Base-by-base conservation (phyloP, 2,329 filamentous ascomycete species). In the Diaporthe sp. region DNA sequence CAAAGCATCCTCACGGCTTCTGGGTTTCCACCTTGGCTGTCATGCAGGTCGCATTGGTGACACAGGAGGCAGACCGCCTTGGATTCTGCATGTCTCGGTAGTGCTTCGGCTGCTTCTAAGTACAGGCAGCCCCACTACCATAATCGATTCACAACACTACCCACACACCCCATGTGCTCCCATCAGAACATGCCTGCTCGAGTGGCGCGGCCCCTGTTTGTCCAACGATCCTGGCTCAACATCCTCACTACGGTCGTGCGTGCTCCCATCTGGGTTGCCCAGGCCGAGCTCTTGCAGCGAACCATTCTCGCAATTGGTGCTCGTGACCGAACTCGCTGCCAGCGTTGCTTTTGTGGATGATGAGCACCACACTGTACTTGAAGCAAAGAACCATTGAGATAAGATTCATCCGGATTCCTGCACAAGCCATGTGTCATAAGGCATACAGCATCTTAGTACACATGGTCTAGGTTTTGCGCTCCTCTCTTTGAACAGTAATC, bases 101-200 rank as follows among this genome's bases (percentile, higher is more conserved):
- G 42, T 66, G 61, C 61, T 51, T 66, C 61, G 61, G 61, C 39
- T 37, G 61, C 30, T 66, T 51, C 30, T 47, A 66, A 66, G 61
- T 30, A 27, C 58, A 42, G 22, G n/a, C 44, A 51, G 22, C 61
- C 61, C 22, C 42, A 50, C 30, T 66, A 17, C 19, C 19, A 17
- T 25, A 25, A 25, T 37, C 30, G 30, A 32, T 9, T 37, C 35
- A 47, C 61, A 35, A 50, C 22, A 50, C 27, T 32, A 50, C 44
- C 51, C 8, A 37, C 32, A 51, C 63, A n/a, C 30, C 22, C 25
- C 22, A 17, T 35, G 27, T 22, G 30, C 12, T 32, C 6, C 6
- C n/a, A 22, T 19, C 22, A 37, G 32, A 39, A 25, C 13, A n/a
- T 66, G 22, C 44, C 44, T 66, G 63, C 63, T 66, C 25, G 30